A percentile compares a stretch with the other conserved stretches of the same genome.
phyloP scores from a whole-genome alignment of 1,139 yeast genomes.

The Ogataea hybrid region DNA sequence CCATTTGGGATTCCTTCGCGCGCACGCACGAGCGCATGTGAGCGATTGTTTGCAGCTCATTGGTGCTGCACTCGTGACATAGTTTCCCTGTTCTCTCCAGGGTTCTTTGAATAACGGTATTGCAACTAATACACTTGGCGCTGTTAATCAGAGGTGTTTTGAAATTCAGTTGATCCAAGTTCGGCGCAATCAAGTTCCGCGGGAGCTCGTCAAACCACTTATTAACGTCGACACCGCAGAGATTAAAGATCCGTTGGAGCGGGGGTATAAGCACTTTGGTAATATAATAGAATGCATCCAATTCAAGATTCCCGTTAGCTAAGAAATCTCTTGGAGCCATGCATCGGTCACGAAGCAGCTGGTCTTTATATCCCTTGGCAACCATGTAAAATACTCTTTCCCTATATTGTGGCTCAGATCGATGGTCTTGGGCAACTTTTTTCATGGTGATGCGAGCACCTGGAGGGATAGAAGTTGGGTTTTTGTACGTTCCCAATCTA shows the following conservation, averaged over 20 bases:
- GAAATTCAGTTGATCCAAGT: constrained; percentile 15
- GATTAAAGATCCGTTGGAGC: constrained; percentile 73
- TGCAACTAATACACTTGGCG: constrained; percentile 28
- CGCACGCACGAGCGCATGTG: constrained; percentile 31
- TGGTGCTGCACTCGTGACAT: constrained; percentile 37
- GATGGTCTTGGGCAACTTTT: constrained; percentile 58
- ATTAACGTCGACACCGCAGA: constrained; percentile 76
- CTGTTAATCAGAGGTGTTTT: constrained; percentile 20
- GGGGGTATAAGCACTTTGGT: constrained; percentile 86
- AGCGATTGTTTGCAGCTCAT: constrained; percentile 34
- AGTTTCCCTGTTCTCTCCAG: constrained; percentile 15
- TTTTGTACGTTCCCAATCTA: constrained; percentile 76
- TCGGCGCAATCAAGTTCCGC: constrained; percentile 28
- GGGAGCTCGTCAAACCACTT: constrained; percentile 83
- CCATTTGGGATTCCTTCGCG: constrained; percentile 20
- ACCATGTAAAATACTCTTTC: constrained; percentile 91
- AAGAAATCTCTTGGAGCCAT: constrained; percentile 75
- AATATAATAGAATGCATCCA: constrained; percentile 86
- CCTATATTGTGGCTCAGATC: constrained; percentile 81
- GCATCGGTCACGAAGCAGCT: constrained; percentile 73
- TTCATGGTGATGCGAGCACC: constrained; percentile 81
- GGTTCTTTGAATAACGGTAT: constrained; percentile 14
- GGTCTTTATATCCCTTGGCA: constrained; percentile 60
- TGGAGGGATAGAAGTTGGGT: constrained; percentile 73
- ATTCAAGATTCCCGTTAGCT: constrained; percentile 37